Percentiles rank a stretch among this genome's conserved stretches.
Evolutionary conservation across 163 green algal genomes (phyloP).

Genomic region (Coccomyxa subellipsoidea): DNA sequence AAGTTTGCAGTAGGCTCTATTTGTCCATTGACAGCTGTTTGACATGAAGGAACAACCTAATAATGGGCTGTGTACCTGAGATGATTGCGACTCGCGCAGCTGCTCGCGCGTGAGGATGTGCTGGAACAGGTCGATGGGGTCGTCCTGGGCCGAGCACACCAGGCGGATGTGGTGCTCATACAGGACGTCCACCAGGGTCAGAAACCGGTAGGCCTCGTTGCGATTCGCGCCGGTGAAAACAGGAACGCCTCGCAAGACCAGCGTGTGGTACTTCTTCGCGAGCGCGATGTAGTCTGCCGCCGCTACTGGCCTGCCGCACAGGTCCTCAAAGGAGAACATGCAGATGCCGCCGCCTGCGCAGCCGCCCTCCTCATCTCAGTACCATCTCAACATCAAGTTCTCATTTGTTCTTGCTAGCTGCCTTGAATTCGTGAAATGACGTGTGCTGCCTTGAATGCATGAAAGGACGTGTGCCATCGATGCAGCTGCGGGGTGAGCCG

Average conservation of each 20-base stretch:
- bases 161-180: constrained; percentile 86
- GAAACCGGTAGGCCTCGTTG: constrained; percentile 82
- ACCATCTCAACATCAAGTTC: no score
- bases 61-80: background rate
- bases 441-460: no score
- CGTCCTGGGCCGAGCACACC: constrained; percentile 9
- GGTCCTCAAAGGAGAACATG: constrained; percentile 76
- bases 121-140: constrained; percentile 8
- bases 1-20: no score
- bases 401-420: no score
- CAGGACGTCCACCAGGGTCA: constrained; percentile 93
- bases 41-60: background rate
- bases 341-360: constrained; percentile 54
- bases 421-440: no score
- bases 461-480: no score
- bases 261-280: constrained; percentile 62
- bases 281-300: constrained; percentile 93
- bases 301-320: constrained; percentile 71
- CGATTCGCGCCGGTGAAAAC: constrained; percentile 66
- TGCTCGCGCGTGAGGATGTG: constrained; percentile 14
- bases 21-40: no score
- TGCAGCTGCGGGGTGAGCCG: no score
- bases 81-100: background rate
- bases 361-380: background rate
- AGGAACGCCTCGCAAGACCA: constrained; percentile 76